Evolutionary conservation across 2,329 filamentous ascomycete species (phyloP).

Genomic region (Neofusicoccum ribis): DNA sequence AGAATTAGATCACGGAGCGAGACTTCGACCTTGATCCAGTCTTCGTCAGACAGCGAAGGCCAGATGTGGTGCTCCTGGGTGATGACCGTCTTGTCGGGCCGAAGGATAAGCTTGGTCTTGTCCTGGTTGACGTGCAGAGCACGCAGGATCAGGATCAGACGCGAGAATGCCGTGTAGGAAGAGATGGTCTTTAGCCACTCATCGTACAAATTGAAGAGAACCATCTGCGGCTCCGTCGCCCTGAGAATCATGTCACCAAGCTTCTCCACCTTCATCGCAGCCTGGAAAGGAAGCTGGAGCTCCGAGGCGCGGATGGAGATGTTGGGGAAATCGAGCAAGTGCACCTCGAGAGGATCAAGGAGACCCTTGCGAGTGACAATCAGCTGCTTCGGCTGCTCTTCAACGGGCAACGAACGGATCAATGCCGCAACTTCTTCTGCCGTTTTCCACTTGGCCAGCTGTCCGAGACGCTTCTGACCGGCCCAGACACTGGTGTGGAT

Average conservation of each 20-base stretch:
- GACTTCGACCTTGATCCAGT: constrained; percentile 99
- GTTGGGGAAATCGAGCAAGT: constrained; percentile 96
- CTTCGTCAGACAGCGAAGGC: constrained; percentile 90
- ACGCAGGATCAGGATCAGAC: constrained; percentile 87
- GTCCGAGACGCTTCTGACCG: constrained; percentile 96
- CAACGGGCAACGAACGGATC: constrained; percentile 90
- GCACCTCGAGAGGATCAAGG: constrained; percentile 93
- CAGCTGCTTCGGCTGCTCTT: constrained; percentile 98
- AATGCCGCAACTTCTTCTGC: constrained; percentile 98
- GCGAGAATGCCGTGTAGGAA: constrained; percentile 97
- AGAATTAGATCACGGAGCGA: constrained; percentile 92
- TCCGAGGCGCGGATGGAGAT: constrained; percentile 98
- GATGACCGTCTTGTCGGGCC: constrained; percentile 96
- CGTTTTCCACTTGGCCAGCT: constrained; percentile 99
- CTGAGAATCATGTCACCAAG: constrained; percentile 98
- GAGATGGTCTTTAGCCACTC: constrained; percentile 99
- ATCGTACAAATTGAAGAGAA: constrained; percentile 97
- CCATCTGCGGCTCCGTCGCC: constrained; percentile 99
- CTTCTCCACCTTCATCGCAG: constrained; percentile 99
- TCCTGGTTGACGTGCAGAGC: constrained; percentile 97
- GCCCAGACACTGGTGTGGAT: constrained; percentile 99
- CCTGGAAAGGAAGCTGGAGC: constrained; percentile 95
- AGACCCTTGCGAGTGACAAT: constrained; percentile 98
- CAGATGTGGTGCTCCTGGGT: constrained; percentile 99
- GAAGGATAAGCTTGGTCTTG: constrained; percentile 93